Evolutionary conservation across 257 asterid species (phyloP).

Genomic region (Knoxia roxburghii): DNA sequence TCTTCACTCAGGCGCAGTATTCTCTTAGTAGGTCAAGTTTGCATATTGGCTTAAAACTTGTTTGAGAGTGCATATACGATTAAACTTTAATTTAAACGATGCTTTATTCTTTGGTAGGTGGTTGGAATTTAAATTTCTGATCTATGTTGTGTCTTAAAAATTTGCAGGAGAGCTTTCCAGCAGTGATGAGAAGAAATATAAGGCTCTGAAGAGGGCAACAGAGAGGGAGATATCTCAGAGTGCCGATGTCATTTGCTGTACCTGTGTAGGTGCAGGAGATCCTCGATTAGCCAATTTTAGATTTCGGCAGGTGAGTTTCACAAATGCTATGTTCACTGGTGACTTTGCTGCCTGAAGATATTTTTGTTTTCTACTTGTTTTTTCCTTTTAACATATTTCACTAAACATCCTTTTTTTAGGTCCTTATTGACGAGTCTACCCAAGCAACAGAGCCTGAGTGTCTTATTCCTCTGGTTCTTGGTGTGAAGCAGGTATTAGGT

Average conservation of each 20-base stretch:
- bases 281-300: constrained; percentile 94
- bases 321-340: constrained; percentile 1
- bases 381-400: neutral
- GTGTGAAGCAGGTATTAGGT: constrained; percentile 73
- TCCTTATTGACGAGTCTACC: constrained; percentile 96
- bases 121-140: neutral
- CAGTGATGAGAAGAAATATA: constrained; percentile 93
- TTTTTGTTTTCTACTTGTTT: neutral
- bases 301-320: constrained; percentile 74
- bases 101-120: neutral
- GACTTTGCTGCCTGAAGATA: neutral
- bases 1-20: neutral
- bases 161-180: constrained; percentile 89
- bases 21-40: neutral
- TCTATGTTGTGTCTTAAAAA: neutral
- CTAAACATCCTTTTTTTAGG: constrained; percentile 35
- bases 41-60: too few relatives aligned
- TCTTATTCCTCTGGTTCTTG: constrained; percentile 95
- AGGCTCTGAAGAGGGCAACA: constrained; percentile 90
- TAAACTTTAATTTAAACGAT: neutral
- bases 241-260: constrained; percentile 99
- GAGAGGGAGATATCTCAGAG: constrained; percentile 99
- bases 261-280: constrained; percentile 99
- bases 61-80: too few relatives aligned
- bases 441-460: constrained; percentile 98